phyloP scores from a whole-genome alignment of 305 asterid species.

The Fraxinus nigra region DNA sequence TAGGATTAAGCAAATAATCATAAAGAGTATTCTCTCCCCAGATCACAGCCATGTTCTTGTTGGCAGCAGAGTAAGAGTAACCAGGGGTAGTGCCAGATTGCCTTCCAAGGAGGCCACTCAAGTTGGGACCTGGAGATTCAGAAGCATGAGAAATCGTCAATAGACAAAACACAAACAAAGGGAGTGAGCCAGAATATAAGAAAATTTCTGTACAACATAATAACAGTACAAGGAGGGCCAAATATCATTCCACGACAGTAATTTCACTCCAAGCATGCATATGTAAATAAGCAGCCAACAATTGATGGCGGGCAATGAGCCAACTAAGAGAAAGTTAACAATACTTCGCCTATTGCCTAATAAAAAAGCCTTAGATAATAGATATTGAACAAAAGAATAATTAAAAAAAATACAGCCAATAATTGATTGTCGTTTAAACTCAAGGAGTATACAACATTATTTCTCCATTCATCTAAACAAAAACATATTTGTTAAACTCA shows the following conservation, averaged over 20 bases:
- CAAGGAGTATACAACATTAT: neutral
- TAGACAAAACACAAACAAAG: neutral
- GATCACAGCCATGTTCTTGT: constrained; percentile 80
- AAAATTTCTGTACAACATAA: neutral
- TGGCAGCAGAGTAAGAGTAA: constrained; percentile 86
- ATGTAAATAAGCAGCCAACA: neutral
- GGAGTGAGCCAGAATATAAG: neutral
- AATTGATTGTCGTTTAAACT: neutral
- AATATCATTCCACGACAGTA: neutral
- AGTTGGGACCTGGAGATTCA: constrained; percentile 66
- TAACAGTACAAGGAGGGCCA: neutral
- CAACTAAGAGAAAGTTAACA: neutral
- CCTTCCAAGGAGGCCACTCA: constrained; percentile 90
- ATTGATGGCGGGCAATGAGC: neutral
- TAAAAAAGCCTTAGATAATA: neutral
- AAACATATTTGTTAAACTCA: neutral
- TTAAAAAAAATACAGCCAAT: neutral
- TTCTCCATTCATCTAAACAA: neutral
- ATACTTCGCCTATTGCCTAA: neutral
- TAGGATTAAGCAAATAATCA: constrained; percentile 86
- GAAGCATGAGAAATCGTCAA: neutral
- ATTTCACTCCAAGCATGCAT: neutral
- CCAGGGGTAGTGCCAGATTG: constrained; percentile 91
- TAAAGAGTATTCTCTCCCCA: constrained; percentile 86
- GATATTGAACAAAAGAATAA: neutral